These are phyloP conservation scores for Bipolaris sorokiniana DNA, from an alignment of 2,329 filamentous ascomycete genomes.

Conservation along the genomic window DNA sequence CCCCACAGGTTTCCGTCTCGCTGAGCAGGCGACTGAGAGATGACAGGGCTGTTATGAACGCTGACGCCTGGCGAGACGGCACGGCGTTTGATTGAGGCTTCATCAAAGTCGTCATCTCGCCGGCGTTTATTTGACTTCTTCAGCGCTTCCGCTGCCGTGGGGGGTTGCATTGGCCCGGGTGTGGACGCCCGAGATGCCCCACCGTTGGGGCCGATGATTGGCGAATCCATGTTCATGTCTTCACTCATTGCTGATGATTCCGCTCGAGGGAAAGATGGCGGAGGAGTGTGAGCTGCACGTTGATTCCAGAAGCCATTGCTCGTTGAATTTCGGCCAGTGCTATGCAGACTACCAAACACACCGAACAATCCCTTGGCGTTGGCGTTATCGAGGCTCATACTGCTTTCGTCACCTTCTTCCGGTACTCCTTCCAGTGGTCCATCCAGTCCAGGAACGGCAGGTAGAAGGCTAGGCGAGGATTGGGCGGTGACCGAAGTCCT, in stretches of 20 bases:
- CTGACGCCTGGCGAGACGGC: conserved; percentile 93
- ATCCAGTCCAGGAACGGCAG: conserved; percentile 60
- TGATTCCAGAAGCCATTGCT: conserved; percentile 79
- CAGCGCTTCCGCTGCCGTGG: conserved; percentile 50
- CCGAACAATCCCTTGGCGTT: conserved; percentile 59
- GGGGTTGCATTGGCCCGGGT: conserved; percentile 46
- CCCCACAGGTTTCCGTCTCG: conserved; percentile 74
- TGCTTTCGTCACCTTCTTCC: conserved; percentile 64
- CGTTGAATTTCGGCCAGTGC: conserved; percentile 71
- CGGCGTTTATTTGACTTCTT: conserved; percentile 69
- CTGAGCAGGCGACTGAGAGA: conserved; percentile 79
- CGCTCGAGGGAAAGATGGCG: conserved; percentile 63
- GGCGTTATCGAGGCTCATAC: conserved; percentile 60
- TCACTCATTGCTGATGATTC: conserved; percentile 65
- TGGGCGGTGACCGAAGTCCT: conserved; percentile 63
- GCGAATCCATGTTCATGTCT: conserved; percentile 76
- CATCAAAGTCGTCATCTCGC: conserved; percentile 89
- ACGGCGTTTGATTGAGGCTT: conserved; percentile 83
- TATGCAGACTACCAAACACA: conserved; percentile 78
- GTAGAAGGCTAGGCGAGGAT: conserved; percentile 70
- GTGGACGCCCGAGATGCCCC: conserved; percentile 47
- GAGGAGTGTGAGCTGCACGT: conserved; percentile 63
- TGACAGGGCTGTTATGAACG: conserved; percentile 84
- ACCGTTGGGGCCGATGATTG: conserved; percentile 45
- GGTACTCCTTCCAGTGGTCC: conserved; percentile 72